Conservation (phyloP, 208 protist species). For the Leishmania tarentolae region DNA sequence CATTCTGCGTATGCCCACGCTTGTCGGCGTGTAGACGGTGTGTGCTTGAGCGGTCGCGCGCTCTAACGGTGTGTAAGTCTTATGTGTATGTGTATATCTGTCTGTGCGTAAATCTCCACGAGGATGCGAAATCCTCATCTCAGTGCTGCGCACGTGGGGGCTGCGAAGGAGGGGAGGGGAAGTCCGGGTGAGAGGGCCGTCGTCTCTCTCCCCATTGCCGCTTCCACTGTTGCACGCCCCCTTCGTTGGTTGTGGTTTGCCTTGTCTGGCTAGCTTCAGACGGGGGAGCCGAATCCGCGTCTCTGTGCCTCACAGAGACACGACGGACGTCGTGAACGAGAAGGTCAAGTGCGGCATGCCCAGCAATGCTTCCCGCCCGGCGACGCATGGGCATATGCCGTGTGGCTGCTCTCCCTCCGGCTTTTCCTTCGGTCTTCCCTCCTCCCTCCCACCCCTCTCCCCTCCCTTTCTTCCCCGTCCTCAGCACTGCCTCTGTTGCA, state of each 20-base stretch:
- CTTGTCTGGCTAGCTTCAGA: background rate
- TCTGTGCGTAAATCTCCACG: background rate
- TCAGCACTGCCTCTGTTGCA: background rate
- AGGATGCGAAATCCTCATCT: background rate
- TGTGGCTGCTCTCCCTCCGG: background rate
- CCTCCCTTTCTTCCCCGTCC: background rate
- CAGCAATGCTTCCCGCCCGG: too few species aligned
- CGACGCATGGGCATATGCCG: background rate
- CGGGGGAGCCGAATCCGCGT: background rate
- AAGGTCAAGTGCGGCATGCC: too few species aligned
- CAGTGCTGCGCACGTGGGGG: background rate
- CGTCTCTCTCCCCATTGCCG: background rate
- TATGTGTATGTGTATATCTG: background rate
- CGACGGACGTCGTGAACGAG: background rate
- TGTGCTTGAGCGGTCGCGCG: background rate
- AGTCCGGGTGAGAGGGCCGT: background rate
- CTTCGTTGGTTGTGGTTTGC: too few species aligned
- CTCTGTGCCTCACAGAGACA: background rate
- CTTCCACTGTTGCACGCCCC: background rate
- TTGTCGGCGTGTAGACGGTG: background rate
- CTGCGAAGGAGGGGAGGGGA: background rate
- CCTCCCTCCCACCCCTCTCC: background rate
- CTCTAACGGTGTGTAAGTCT: background rate
- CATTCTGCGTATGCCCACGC: background rate
- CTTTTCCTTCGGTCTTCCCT: background rate